Evolutionary conservation across 169 alveolate genomes (phyloP), one percentile per base, ranked within the genome.

Genomic region (Plasmodium cynomolgi): DNA sequence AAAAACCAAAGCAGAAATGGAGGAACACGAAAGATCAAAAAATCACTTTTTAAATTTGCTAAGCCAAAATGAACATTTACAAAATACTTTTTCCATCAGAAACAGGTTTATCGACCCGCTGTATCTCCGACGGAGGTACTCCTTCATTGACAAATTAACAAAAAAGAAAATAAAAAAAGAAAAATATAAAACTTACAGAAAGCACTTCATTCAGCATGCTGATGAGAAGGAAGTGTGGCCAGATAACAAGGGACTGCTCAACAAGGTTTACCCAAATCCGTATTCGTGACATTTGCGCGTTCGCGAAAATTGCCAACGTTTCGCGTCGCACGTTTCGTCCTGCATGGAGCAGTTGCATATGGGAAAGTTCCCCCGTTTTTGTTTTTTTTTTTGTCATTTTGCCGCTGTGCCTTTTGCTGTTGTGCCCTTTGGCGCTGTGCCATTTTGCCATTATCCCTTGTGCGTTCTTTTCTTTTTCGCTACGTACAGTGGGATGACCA

Each of bases 181-280:
- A 73, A 95, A 94, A 50, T 83, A 92, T 84, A 93, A 84, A 83
- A 96, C 96, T 33, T 96, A 96, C 84, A 95, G 96, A 79, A 93
- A 90, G 44, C 98, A 96, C 92, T 96, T 95, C 83, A 81, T 93
- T 26, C 92, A 91, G 33, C 97, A 95, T 39, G 97, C 98, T n/a
- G 98, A 96, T 80, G 95, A 96, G 33, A 96, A 96, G 41, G 81
- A 72, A 33, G 9, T 96, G 73, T 96, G 98, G 98, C 98, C 98
- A 26, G 98, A 96, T 71, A 96, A 94, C 62, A 96, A 96, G 62
- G 98, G 98, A 26, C 77, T 96, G 47, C 82, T 95, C 82, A 96
- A 96, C 73, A 95, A 95, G 54, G 90, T 91, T 23, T 96, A 96
- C 95, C 98, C 98, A 68, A 91, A 91, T 47, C 95, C 95, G 29